These are phyloP conservation scores for Byssothecium circinans DNA, from an alignment of 2,329 filamentous ascomycete genomes.

Conservation along the genomic window DNA sequence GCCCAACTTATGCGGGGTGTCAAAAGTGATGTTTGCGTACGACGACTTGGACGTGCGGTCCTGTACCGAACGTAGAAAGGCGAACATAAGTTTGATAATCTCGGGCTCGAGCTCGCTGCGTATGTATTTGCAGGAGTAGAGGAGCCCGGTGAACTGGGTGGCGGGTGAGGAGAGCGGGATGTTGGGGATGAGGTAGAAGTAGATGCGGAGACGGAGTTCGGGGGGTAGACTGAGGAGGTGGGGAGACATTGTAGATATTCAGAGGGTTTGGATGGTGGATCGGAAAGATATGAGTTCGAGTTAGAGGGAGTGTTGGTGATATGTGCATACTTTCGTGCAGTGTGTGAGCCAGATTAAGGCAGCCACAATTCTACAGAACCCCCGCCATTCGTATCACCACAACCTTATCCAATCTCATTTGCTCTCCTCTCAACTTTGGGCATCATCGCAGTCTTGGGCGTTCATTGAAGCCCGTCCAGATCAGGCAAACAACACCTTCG, in stretches of 20 bases:
- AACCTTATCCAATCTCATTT: background rate
- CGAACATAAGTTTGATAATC: constrained; percentile 4
- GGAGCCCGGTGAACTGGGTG: constrained; percentile 6
- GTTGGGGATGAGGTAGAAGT: constrained; percentile 10
- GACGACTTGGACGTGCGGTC: background rate
- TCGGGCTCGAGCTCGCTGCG: constrained; percentile 9
- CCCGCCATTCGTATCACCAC: too few species aligned
- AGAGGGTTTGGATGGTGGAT: too few species aligned
- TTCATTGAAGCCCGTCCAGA: background rate
- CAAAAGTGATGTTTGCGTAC: constrained; percentile 6
- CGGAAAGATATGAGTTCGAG: too few species aligned
- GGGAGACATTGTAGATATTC: background rate
- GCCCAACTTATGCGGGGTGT: background rate
- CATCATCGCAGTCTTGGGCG: background rate
- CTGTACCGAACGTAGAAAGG: background rate
- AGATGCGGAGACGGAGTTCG: constrained; percentile 25
- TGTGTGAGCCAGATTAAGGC: too few species aligned
- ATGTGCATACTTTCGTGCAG: too few species aligned
- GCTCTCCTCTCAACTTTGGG: background rate
- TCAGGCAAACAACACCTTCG: background rate
- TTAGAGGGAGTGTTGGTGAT: too few species aligned
- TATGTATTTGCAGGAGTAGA: constrained; percentile 12
- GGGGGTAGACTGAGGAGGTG: constrained; percentile 17
- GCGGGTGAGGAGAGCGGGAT: background rate
- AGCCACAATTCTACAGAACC: too few species aligned